phyloP scores from a whole-genome alignment of 768 basidiomycete species.

The Phanerochaete carnosa region DNA sequence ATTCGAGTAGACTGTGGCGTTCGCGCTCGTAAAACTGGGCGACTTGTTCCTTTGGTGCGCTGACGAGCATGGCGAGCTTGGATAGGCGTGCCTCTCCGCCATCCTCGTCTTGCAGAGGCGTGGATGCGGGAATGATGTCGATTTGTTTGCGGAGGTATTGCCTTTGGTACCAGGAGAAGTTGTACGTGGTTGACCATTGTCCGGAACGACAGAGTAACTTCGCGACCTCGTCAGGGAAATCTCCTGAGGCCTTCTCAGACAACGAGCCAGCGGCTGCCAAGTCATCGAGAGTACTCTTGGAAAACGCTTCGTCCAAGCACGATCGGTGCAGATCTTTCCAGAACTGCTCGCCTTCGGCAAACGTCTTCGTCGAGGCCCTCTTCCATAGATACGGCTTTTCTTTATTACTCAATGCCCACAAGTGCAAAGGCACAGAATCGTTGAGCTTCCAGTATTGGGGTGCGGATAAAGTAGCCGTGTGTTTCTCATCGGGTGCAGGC shows the following conservation, averaged over 20 bases:
- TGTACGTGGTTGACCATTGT: constrained; percentile 62
- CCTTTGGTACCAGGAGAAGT: constrained; percentile 64
- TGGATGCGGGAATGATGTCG: constrained; percentile 37
- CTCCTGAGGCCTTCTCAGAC: not conserved
- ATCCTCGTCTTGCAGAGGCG: constrained; percentile 48
- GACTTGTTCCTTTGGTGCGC: constrained; percentile 52
- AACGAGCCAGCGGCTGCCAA: not conserved
- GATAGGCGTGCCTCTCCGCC: constrained; percentile 35
- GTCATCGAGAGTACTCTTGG: not conserved
- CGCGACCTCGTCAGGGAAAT: constrained; percentile 27
- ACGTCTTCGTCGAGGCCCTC: constrained; percentile 38
- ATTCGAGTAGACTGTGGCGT: constrained; percentile 28
- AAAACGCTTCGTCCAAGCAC: constrained; percentile 31
- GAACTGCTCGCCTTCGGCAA: constrained; percentile 40
- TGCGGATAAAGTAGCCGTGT: constrained; percentile 44
- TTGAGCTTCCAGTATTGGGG: constrained; percentile 68
- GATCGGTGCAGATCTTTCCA: constrained; percentile 57
- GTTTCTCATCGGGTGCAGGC: constrained; percentile 38
- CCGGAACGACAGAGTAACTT: constrained; percentile 53
- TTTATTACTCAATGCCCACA: constrained; percentile 58
- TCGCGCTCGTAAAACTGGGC: constrained; percentile 40
- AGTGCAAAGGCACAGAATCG: constrained; percentile 49
- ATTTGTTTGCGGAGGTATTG: constrained; percentile 57
- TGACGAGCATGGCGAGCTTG: constrained; percentile 49
- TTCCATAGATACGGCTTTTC: constrained; percentile 53